Conservation (phyloP, 306 rosid species). For the barrel medic (Medicago truncatula) region MtrunA17r5.0-ANR NC_053044.1:47710001-47710500, state of each 20-base stretch:
- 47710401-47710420: conserved; percentile 79
- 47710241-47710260: conserved; percentile 26
- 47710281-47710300: neutral
- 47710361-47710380: conserved; percentile 65
- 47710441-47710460: conserved; percentile 43
- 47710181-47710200: conserved; percentile 95
- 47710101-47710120: conserved; percentile 25
- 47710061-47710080: too few species aligned
- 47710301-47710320: neutral
- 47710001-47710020: too few species aligned
- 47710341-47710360: conserved; percentile 74
- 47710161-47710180: conserved; percentile 98
- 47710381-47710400: conserved; percentile 82
- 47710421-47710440: conserved; percentile 49
- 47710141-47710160: conserved; percentile 75
- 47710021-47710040: too few species aligned
- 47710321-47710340: neutral
- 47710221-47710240: conserved; percentile 39
- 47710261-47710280: conserved; percentile 6
- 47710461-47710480: conserved; percentile 59
- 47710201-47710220: conserved; percentile 73
- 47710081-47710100: neutral
- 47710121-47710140: neutral
- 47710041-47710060: too few species aligned
- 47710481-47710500: conserved; percentile 61